Evolutionary conservation across 257 asterid genomes (phyloP), one percentile per base, ranked within the genome.

Genomic region (Galeopsis tetrahit): DNA sequence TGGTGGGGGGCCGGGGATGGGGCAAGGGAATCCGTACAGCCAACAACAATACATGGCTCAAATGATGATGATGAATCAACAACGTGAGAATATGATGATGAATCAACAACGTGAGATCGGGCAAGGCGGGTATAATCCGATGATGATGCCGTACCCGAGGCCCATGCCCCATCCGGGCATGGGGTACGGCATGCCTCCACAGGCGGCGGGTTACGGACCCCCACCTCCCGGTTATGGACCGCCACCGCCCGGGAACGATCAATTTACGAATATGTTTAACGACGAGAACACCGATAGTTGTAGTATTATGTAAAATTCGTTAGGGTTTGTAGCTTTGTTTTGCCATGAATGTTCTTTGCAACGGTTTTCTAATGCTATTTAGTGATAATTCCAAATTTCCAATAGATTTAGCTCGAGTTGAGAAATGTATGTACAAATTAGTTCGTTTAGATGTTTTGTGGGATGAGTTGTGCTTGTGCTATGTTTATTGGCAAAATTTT

Each of bases 221-320:
- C 46, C 58, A 44, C 44, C 13, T 13, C 32, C 51, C 4, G 48
- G 51, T 10, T 68, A 68, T 15, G 75, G 79, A 4, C 77, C 80
- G 3, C 79, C 75, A 0, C 82, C 86, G 9, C 90, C 87, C 8
- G 73, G 61, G 2, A 69, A 68, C 7, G 92, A 85, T 28, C 74
- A 79, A 21, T 88, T 80, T 10, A 79, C 91, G 10, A 86, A 88
- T 33, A 86, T 88, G 63, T 88, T 90, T 72, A 90, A 87, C 69
- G 96, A 90, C 73, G 96, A 90, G 78, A 90, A 90, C n/a, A 81
- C 96, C n/a, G 75, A 60, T 59, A 85, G 95, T 57, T 90, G 96
- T 79, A 85, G 87, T 69, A 67, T 90, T 3, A 90, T 90, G 96
- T 88, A 79, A 84, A 80, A 8, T 74, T 62, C 0, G 33, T 33